Percentiles rank a stretch among this genome's conserved stretches.
Conservation (phyloP, 2,329 filamentous ascomycete genomes). For the Neonectria sp. region DNA sequence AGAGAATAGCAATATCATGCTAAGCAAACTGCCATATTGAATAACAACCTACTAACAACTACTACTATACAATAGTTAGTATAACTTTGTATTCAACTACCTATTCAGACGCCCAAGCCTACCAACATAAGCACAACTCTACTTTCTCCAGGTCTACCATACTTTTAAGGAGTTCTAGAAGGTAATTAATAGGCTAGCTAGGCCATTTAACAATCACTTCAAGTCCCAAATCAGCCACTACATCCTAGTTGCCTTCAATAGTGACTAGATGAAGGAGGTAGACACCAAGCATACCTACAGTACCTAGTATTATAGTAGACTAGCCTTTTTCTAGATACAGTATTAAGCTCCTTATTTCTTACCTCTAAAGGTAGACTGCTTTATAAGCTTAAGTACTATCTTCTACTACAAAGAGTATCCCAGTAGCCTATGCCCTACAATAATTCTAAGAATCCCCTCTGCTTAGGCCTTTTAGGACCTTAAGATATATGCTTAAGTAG, state of each 20-base stretch:
- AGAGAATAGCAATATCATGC: not conserved
- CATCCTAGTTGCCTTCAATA: constrained; percentile 25
- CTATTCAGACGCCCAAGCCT: not conserved
- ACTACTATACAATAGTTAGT: constrained; percentile 1
- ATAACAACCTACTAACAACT: not conserved
- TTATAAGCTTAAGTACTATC: too few species aligned
- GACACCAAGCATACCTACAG: too few species aligned
- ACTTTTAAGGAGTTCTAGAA: too few species aligned
- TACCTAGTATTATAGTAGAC: constrained; percentile 22
- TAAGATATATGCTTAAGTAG: too few species aligned
- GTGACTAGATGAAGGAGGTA: constrained; percentile 18
- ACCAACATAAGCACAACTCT: not conserved
- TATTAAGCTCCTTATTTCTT: constrained; percentile 23
- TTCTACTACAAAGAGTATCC: too few species aligned
- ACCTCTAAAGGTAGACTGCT: not conserved
- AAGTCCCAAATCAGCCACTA: constrained; percentile 10
- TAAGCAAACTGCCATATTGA: not conserved
- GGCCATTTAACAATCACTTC: constrained; percentile 13
- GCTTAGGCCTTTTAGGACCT: too few species aligned
- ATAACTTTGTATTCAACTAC: constrained; percentile 1
- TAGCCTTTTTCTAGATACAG: constrained; percentile 19
- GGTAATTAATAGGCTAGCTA: too few species aligned
- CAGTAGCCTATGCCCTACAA: too few species aligned
- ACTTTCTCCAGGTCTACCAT: constrained; percentile 5
- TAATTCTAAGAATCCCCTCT: too few species aligned